These are phyloP conservation scores for Lodderomyces parapsilosis DNA, from an alignment of 1,139 yeast species.

Conservation along the genomic window DNA sequence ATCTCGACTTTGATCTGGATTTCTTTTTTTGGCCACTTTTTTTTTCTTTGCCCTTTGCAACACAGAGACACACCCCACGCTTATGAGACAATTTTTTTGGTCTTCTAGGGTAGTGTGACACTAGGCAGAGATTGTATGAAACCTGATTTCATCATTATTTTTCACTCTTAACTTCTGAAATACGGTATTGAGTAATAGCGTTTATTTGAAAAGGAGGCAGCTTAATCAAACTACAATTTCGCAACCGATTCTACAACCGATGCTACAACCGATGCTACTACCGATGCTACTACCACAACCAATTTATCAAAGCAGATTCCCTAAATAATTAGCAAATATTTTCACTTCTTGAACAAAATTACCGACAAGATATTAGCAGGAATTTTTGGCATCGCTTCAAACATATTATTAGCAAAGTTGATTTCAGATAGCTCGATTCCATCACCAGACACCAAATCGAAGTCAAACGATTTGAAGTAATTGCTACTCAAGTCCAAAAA, in stretches of 20 bases:
- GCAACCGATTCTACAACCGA: not conserved
- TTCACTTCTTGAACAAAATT: constrained; percentile 10
- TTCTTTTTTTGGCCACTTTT: constrained; percentile 2
- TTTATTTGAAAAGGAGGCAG: no score
- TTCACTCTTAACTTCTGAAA: no score
- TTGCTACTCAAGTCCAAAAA: constrained; percentile 15
- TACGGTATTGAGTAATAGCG: no score
- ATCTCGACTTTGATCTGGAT: constrained; percentile 1
- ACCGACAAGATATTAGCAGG: constrained; percentile 13
- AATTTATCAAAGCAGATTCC: no score
- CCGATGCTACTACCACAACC: no score
- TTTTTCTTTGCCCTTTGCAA: not conserved
- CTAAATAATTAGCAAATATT: not conserved
- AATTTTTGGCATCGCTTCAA: constrained; percentile 17
- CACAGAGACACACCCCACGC: no score
- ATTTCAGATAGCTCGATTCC: constrained; percentile 12
- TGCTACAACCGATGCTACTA: no score
- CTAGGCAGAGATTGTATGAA: no score
- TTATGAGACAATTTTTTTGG: no score
- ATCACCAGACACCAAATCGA: constrained; percentile 8
- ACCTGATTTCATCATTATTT: no score
- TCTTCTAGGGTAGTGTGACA: not conserved
- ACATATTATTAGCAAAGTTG: constrained; percentile 16
- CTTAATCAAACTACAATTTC: no score
- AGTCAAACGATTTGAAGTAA: constrained; percentile 13